phyloP scores from a whole-genome alignment of 2,329 filamentous ascomycete species.

The Mycosphaerella sp. region DNA sequence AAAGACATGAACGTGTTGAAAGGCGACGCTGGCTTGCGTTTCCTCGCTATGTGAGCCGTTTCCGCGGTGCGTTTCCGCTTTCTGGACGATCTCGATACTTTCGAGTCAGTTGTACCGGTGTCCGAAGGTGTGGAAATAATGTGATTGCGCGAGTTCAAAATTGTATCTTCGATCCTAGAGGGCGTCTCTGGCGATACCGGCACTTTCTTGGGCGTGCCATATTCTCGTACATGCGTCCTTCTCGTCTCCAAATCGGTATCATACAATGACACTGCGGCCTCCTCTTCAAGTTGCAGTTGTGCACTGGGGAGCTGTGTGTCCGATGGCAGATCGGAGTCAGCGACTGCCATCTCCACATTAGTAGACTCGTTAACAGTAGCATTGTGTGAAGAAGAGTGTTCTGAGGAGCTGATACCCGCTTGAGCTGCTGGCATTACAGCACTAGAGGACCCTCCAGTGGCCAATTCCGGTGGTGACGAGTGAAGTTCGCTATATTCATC shows the following conservation, averaged over 20 bases:
- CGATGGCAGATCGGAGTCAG: conserved; percentile 22
- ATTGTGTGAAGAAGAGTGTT: background rate
- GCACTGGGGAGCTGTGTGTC: conserved; percentile 23
- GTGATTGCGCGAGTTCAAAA: background rate
- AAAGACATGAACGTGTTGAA: conserved; percentile 25
- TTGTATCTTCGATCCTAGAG: conserved; percentile 4
- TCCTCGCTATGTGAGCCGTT: conserved; percentile 19
- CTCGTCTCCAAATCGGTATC: background rate
- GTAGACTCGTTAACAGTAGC: background rate
- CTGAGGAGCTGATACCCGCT: background rate
- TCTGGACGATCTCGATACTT: conserved; percentile 4
- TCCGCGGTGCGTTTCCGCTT: conserved; percentile 28
- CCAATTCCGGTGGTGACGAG: conserved; percentile 26
- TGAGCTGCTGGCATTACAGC: background rate
- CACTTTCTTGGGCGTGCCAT: background rate
- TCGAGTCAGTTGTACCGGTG: background rate
- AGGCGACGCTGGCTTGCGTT: conserved; percentile 28
- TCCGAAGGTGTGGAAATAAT: conserved; percentile 2
- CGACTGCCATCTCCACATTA: background rate
- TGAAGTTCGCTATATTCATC: conserved; percentile 20
- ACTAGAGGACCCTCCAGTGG: background rate
- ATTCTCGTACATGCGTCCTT: background rate
- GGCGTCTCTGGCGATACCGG: conserved; percentile 6
- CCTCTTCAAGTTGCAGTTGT: conserved; percentile 26
- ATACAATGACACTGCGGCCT: background rate